These are phyloP conservation scores for Phytopythium ostracodes DNA, from an alignment of 352 stramenopile species.

Conservation along the genomic window DNA sequence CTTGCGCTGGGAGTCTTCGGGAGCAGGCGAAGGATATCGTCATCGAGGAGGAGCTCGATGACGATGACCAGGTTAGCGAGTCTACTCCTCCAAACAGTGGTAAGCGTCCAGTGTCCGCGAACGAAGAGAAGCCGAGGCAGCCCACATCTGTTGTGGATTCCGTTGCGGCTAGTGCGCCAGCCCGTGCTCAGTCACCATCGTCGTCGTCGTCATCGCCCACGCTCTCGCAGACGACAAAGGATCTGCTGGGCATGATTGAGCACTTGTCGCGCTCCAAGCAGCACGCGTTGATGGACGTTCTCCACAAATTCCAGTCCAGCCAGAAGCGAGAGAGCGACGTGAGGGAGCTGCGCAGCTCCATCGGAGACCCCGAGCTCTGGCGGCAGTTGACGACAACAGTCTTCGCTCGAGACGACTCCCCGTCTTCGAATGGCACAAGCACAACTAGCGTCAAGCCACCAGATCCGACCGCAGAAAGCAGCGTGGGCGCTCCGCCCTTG, in stretches of 20 bases:
- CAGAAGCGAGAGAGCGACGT: conserved; percentile 50
- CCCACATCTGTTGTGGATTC: neutral
- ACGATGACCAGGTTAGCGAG: neutral
- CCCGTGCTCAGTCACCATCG: neutral
- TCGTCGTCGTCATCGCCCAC: conserved; percentile 12
- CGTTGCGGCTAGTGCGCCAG: neutral
- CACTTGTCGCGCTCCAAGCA: conserved; percentile 71
- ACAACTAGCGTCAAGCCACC: too few species aligned
- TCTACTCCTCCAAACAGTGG: too few species aligned
- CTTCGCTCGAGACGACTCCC: neutral
- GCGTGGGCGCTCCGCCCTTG: neutral
- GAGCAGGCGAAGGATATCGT: conserved; percentile 16
- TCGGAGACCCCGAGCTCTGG: conserved; percentile 73
- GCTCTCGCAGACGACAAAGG: conserved; percentile 47
- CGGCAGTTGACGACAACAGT: conserved; percentile 53
- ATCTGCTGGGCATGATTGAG: conserved; percentile 64
- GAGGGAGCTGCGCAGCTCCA: conserved; percentile 46
- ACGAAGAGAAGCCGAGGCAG: neutral
- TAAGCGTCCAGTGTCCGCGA: neutral
- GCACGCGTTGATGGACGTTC: conserved; percentile 44
- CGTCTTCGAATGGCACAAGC: too few species aligned
- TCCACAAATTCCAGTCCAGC: conserved; percentile 61
- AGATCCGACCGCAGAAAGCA: neutral
- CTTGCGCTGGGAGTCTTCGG: neutral
- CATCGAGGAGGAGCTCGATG: conserved; percentile 10